Evolutionary conservation across 2,329 filamentous ascomycete genomes (phyloP), one percentile per base, ranked within the genome.

Genomic region (Penicillium sp.): DNA sequence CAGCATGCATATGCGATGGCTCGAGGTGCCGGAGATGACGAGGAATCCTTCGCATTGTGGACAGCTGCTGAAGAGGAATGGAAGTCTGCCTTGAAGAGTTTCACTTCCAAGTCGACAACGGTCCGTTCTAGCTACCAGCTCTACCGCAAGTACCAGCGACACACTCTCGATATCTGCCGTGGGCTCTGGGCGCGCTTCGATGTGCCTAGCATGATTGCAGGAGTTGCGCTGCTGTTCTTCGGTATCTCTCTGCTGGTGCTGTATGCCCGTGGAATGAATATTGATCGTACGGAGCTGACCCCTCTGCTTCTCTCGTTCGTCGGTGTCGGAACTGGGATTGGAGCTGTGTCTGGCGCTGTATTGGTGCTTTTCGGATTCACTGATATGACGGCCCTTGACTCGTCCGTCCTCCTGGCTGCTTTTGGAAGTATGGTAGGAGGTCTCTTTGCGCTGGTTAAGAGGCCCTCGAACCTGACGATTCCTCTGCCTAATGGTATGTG

Each of bases 161-260:
- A 91, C 71, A 96, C 90, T 0, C 81, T 99, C 47, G 82, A 82
- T 31, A 83, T 94, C 12, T 98, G 91, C 79, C 90, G 92, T 72
- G 84, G 83, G 41, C 80, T 98, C 15, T 99, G 95, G 95, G 92
- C 95, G 22, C 87, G 90, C 38, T 99, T 99, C 67, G 92, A 99
- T 73, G 82, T 96, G 20, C 83, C 86, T 2, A 90, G 89, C 73
- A 99, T 99, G 92, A 71, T 89, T 14, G 82, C 90, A 63, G 95
- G 95, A 49, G 87, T 98, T 39, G 73, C 76, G 0, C 84, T 96
- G 55, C 85, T 96, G 62, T 82, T 86, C 3, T 78, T 85, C 25
- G 88, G 90, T 3, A 83, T 97, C 22, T 65, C 88, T 2, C 76
- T 90, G 5, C 80, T 98, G 54, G 79, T 90, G 0, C 78, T 94